Evolutionary conservation across 495 filamentous ascomycete genomes (phyloP).

Genomic region (Letharia lupina): DNA sequence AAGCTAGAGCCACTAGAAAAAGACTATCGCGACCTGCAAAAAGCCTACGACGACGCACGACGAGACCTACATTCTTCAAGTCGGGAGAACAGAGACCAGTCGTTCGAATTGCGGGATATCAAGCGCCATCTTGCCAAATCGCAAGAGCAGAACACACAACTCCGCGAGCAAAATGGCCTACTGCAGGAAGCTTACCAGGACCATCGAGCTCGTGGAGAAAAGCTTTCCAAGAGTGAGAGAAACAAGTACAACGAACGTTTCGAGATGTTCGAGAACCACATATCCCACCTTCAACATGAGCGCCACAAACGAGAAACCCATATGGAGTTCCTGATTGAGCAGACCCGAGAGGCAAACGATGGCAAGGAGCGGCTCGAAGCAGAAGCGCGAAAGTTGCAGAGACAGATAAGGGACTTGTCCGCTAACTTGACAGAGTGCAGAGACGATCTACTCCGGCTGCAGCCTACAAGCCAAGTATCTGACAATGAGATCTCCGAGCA

Average conservation of each 20-base stretch:
- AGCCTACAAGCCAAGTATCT: conserved; percentile 22
- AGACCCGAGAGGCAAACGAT: conserved; percentile 24
- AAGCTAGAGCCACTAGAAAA: background rate
- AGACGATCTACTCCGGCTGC: conserved; percentile 23
- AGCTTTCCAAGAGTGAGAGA: conserved; percentile 16
- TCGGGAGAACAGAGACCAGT: conserved; percentile 22
- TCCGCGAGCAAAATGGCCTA: conserved; percentile 13
- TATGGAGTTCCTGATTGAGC: conserved; percentile 21
- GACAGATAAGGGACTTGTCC: conserved; percentile 18
- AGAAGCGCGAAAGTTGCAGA: conserved; percentile 14
- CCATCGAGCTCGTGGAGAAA: conserved; percentile 7
- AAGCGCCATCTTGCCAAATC: conserved; percentile 20
- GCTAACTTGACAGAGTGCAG: conserved; percentile 22
- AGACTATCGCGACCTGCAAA: conserved; percentile 10
- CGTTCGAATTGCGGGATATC: conserved; percentile 22
- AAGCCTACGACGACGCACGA: conserved; percentile 10
- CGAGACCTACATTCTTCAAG: conserved; percentile 9
- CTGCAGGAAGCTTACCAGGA: conserved; percentile 6
- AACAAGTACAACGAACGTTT: conserved; percentile 22
- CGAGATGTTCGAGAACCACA: conserved; percentile 22
- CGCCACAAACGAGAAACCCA: conserved; percentile 18
- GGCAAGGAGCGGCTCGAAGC: conserved; percentile 18
- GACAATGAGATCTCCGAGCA: conserved; percentile 24
- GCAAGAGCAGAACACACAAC: conserved; percentile 13
- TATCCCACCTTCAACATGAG: conserved; percentile 21